Base-by-base conservation (phyloP, 352 stramenopile species). In the Sclerospora graminicola region DNA sequence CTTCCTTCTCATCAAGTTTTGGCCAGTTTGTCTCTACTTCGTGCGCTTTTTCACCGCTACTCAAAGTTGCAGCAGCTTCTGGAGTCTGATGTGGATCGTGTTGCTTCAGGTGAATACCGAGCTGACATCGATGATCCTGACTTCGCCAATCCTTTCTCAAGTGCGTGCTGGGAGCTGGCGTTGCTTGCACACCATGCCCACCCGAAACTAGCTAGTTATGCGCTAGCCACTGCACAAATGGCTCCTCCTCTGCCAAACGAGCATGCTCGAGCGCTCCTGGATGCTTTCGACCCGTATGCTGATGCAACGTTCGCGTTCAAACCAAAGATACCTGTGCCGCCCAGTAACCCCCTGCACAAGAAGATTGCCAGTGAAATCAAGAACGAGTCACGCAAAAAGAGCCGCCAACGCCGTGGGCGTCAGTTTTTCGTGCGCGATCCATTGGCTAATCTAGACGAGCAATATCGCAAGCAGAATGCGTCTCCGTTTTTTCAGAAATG, bases 71-170 rank as follows among this genome's bases (percentile, higher is more conserved):
- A 95, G 46, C 93, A 97, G 57, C 70, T 98, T 29, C 72, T 98
- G 0, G 93, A 98, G 61, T 97, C 93, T 48, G 94, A 98, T 61
- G 66, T 94, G 19, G 94, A 98, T 66, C 83, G 95, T 33, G 88
- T 97, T 24, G 83, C 91, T 27, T 87, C 89, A 15, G 93, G 94
- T 38, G 76, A 95, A 47, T 98, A 96, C 69, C 71, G 80, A 36
- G 81, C 77, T 13, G 81, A 95, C 51, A 83, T 96, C 19, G 69
- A 90, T 37, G 92, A 98, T 62, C 94, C 94, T 14, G 92, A 98
- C 65, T 95, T 97, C 45, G 79, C 84, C 16, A 98, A 98, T 58
- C 85, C 92, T 26, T 96, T 96, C 57, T 87, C 91, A 46, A 96
- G 81, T 15, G 90, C 90, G 0, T 84, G 82, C 41, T 98, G 94